These are phyloP conservation scores for Rehmannia glutinosa DNA, from an alignment of 257 asterid genomes.

Conservation along the genomic window DNA sequence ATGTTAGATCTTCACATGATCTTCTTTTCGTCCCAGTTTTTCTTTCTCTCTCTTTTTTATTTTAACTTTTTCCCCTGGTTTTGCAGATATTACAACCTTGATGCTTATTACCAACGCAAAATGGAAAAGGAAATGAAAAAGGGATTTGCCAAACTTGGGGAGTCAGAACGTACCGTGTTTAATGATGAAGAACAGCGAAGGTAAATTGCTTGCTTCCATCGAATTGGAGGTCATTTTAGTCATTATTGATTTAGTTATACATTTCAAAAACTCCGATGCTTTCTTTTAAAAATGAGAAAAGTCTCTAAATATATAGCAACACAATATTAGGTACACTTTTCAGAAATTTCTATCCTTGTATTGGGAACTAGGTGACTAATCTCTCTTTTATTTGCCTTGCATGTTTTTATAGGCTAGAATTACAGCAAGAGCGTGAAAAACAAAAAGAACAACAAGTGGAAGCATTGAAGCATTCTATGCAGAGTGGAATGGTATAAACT, in stretches of 20 bases:
- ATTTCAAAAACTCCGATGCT: background rate
- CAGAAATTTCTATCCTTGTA: too few relatives aligned
- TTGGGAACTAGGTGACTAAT: too few relatives aligned
- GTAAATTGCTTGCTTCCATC: constrained; percentile 25
- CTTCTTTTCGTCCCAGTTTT: background rate
- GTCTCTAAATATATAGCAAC: background rate
- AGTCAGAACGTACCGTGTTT: constrained; percentile 75
- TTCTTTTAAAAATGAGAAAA: background rate
- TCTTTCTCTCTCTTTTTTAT: background rate
- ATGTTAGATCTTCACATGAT: background rate
- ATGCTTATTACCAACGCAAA: constrained; percentile 58
- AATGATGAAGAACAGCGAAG: constrained; percentile 92
- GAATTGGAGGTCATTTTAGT: background rate
- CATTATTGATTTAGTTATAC: background rate
- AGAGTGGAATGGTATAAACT: constrained; percentile 77
- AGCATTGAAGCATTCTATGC: constrained; percentile 73
- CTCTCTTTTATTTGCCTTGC: background rate
- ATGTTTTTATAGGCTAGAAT: constrained; percentile 56
- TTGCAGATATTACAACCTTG: constrained; percentile 88
- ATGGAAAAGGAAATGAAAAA: constrained; percentile 69
- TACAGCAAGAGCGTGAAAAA: constrained; percentile 71
- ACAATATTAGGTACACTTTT: too few relatives aligned
- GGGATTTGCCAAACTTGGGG: constrained; percentile 47
- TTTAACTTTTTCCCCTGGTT: too few relatives aligned
- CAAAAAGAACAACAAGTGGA: constrained; percentile 77